These are phyloP conservation scores for Alternaria postmessia DNA, from an alignment of 2,329 filamentous ascomycete genomes.

Conservation along the genomic window DNA sequence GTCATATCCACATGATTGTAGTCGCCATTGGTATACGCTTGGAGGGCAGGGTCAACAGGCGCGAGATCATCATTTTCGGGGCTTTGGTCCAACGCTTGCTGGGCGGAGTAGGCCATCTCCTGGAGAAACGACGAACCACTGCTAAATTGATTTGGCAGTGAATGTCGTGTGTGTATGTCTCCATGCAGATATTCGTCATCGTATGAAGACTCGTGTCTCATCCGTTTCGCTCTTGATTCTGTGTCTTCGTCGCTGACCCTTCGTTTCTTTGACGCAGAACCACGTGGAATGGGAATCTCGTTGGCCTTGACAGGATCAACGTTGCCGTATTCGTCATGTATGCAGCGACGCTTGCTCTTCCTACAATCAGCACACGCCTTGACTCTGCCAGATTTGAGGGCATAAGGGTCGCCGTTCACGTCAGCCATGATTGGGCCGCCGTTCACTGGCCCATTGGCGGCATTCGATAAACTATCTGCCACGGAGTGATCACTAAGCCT, in stretches of 20 bases:
- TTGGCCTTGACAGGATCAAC: conserved; percentile 70
- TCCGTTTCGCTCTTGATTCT: conserved; percentile 30
- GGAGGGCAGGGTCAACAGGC: conserved; percentile 41
- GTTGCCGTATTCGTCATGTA: conserved; percentile 70
- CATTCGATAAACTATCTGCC: conserved; percentile 25
- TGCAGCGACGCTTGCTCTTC: conserved; percentile 74
- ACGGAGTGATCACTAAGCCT: conserved; percentile 44
- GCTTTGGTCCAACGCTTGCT: conserved; percentile 35
- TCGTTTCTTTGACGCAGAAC: conserved; percentile 64
- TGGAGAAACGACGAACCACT: conserved; percentile 32
- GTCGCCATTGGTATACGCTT: conserved; percentile 30
- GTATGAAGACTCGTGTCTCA: conserved; percentile 40
- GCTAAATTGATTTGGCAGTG: conserved; percentile 30
- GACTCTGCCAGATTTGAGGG: conserved; percentile 65
- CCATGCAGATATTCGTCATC: conserved; percentile 34
- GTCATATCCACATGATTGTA: conserved; percentile 25
- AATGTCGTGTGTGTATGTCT: conserved; percentile 35
- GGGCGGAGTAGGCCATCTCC: conserved; percentile 42
- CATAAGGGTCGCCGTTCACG: conserved; percentile 48
- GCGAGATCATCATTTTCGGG: conserved; percentile 34
- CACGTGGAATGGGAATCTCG: conserved; percentile 67
- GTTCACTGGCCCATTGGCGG: conserved; percentile 33
- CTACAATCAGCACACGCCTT: conserved; percentile 73
- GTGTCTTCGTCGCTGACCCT: conserved; percentile 50
- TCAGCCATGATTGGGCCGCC: conserved; percentile 46